A percentile compares a stretch with the other conserved stretches of the same genome.
Evolutionary conservation across 306 rosid genomes (phyloP).

Genomic region (Cucurbita argyrosperma): DNA sequence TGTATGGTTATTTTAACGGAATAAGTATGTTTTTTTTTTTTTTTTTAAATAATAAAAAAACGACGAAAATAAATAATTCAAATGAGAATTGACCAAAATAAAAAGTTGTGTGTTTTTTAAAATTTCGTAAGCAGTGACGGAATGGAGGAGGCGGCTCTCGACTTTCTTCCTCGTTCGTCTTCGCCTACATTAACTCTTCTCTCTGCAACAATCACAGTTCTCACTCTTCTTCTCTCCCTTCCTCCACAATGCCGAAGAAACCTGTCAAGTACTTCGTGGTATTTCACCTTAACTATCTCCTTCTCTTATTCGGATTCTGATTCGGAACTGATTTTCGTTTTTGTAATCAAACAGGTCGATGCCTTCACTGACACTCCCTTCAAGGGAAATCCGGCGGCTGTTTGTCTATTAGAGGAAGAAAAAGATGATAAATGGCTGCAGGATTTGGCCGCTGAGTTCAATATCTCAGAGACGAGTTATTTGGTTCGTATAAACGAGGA

Average conservation of each 20-base stretch:
- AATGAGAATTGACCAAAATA: too few species aligned
- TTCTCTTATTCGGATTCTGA: neutral
- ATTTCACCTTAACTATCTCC: neutral
- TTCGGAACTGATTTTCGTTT: neutral
- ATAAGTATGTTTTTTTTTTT: too few species aligned
- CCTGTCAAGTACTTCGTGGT: constrained; percentile 50
- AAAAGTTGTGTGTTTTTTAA: too few species aligned
- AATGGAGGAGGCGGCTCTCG: neutral
- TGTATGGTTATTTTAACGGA: too few species aligned
- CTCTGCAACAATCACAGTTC: neutral
- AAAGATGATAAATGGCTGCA: constrained; percentile 44
- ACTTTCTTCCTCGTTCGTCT: neutral
- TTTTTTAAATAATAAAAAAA: too few species aligned
- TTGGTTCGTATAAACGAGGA: constrained; percentile 17
- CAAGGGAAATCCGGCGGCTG: constrained; percentile 70
- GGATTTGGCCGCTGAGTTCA: constrained; percentile 48
- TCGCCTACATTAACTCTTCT: neutral
- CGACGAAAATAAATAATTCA: too few species aligned
- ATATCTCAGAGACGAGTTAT: constrained; percentile 34
- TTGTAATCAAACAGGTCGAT: constrained; percentile 29
- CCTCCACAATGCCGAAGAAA: constrained; percentile 23
- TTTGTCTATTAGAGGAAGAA: constrained; percentile 51
- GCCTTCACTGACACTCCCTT: constrained; percentile 59
- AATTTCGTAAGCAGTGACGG: neutral
- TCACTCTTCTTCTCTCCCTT: neutral